Evolutionary conservation across 371 early-diverging fungal genomes (phyloP).

Genomic region (Mucor sp.): DNA sequence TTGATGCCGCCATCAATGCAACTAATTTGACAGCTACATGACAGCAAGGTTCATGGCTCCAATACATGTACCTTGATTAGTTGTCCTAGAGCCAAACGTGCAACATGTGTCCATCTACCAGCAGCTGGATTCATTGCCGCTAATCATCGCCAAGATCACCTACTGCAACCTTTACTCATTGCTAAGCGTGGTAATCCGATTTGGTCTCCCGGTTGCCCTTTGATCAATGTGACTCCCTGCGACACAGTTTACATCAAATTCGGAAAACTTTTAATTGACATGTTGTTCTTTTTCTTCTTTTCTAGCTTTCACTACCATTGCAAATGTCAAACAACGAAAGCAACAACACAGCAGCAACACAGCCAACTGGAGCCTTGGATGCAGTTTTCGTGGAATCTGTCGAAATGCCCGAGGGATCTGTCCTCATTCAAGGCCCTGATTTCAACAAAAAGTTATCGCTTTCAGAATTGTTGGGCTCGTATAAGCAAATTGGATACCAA

Average conservation of each 20-base stretch:
- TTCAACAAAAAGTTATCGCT: conserved; percentile 78
- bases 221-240: neutral
- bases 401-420: conserved; percentile 67
- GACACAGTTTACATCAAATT: neutral
- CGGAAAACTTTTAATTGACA: neutral
- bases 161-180: neutral
- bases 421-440: conserved; percentile 83
- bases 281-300: neutral
- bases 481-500: conserved; percentile 89
- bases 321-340: conserved; percentile 5
- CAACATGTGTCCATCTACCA: too few species aligned
- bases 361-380: conserved; percentile 37
- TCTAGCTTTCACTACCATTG: neutral
- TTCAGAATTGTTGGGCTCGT: conserved; percentile 68
- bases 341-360: neutral
- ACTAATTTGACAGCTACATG: neutral
- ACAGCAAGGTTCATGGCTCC: neutral
- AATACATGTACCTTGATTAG: too few species aligned
- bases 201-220: neutral
- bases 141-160: neutral
- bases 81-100: too few species aligned
- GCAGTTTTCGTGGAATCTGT: conserved; percentile 78
- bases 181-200: neutral
- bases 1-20: neutral
- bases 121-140: neutral